Evolutionary conservation across 2,329 filamentous ascomycete genomes (phyloP).

Genomic region (Laburnicola sp.): DNA sequence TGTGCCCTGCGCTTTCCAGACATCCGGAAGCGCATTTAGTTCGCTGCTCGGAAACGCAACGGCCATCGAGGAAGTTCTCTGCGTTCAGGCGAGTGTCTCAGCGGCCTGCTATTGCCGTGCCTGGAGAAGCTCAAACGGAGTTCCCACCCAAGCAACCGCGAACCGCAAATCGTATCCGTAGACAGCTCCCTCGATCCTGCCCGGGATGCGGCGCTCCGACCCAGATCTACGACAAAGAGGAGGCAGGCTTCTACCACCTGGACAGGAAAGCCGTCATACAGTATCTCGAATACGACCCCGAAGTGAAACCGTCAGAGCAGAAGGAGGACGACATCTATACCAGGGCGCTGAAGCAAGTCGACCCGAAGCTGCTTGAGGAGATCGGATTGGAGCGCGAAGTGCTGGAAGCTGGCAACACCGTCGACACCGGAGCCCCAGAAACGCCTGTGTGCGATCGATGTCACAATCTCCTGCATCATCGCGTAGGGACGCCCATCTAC

Average conservation of each 20-base stretch:
- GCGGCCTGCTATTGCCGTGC: slow-evolving; percentile 14
- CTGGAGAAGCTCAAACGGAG: slow-evolving; percentile 11
- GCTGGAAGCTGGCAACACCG: slow-evolving; percentile 13
- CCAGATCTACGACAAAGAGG: slow-evolving; percentile 57
- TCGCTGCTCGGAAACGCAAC: slow-evolving; percentile 10
- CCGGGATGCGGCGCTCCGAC: slow-evolving; percentile 66
- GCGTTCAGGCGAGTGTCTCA: slow-evolving; percentile 25
- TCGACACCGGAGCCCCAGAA: slow-evolving; percentile 21
- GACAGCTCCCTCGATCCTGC: slow-evolving; percentile 56
- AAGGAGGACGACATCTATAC: slow-evolving; percentile 45
- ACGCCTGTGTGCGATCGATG: slow-evolving; percentile 82
- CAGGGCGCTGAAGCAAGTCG: slow-evolving; percentile 36
- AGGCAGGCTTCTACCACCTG: slow-evolving; percentile 61
- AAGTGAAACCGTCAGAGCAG: slow-evolving; percentile 21
- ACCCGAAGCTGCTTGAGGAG: slow-evolving; percentile 32
- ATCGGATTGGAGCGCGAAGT: slow-evolving; percentile 32
- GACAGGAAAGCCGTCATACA: slow-evolving; percentile 53
- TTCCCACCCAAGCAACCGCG: slow-evolving; percentile 1
- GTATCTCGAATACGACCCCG: slow-evolving; percentile 38
- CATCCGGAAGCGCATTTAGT: slow-evolving; percentile 13
- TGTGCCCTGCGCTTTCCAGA: slow-evolving; percentile 41
- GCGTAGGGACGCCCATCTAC: slow-evolving; percentile 68
- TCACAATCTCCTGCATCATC: slow-evolving; percentile 78
- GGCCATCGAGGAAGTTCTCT: slow-evolving; percentile 27
- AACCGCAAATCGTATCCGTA: slow-evolving; percentile 7